These are phyloP conservation scores for Udeniomyces megalosporus DNA, from an alignment of 768 basidiomycete genomes.

Conservation along the genomic window DNA sequence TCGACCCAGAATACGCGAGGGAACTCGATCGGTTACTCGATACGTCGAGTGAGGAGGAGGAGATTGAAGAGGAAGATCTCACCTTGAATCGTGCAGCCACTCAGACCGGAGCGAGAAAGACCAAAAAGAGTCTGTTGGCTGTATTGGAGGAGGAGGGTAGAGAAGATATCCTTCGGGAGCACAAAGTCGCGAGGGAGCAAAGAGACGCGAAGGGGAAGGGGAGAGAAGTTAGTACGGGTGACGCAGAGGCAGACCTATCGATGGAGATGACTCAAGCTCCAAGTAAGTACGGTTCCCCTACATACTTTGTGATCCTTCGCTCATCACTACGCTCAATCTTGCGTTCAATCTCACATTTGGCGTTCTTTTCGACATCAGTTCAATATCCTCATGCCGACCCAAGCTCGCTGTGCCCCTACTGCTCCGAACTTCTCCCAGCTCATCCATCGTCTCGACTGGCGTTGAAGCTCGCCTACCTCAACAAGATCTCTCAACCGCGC, in stretches of 20 bases:
- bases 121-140: too few species aligned
- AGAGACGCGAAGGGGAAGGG: not conserved
- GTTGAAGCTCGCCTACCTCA: not conserved
- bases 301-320: not conserved
- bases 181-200: too few species aligned
- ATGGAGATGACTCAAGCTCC: not conserved
- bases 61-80: not conserved
- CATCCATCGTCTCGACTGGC: not conserved
- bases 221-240: not conserved
- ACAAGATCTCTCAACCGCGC: not conserved
- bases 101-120: not conserved
- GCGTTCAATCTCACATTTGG: too few species aligned
- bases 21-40: not conserved
- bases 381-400: not conserved
- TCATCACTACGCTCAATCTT: too few species aligned
- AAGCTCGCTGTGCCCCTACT: slow-evolving; percentile 5
- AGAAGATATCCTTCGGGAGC: too few species aligned
- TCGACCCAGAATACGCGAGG: too few species aligned
- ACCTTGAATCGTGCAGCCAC: not conserved
- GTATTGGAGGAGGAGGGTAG: too few species aligned
- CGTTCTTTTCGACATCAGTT: too few species aligned
- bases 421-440: slow-evolving; percentile 8
- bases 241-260: not conserved
- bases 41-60: not conserved
- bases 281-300: not conserved